A percentile compares a stretch with the other conserved stretches of the same genome.
phyloP scores from a whole-genome alignment of 176 grass and related monocot genomes.

The Cymbopogon citratus region DNA sequence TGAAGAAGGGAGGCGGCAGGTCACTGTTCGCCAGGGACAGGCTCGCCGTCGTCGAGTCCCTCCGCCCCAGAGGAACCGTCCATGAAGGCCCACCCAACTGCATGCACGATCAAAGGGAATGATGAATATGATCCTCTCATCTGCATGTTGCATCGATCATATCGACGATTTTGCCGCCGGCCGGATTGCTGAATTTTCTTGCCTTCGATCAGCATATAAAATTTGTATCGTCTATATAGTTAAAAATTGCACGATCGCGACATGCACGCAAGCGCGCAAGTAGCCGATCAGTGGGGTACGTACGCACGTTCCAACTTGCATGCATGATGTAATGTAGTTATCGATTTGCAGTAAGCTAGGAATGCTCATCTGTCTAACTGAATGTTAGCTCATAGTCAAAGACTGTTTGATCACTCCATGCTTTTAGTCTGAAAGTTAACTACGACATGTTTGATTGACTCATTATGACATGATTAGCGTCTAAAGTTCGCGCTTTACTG shows the following conservation, averaged over 20 bases:
- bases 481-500: background rate
- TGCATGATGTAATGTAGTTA: background rate
- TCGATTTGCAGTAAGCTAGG: background rate
- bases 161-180: no score
- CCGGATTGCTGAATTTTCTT: background rate
- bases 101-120: no score
- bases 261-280: background rate
- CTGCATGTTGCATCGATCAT: no score
- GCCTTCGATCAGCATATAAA: background rate
- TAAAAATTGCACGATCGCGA: background rate
- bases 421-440: background rate
- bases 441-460: background rate
- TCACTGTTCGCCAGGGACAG: conserved; percentile 32
- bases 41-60: conserved; percentile 60
- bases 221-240: background rate
- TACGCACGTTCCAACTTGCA: conserved; percentile 1
- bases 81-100: no score
- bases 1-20: conserved; percentile 23
- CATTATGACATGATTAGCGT: background rate
- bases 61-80: conserved; percentile 46
- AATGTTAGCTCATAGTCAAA: background rate
- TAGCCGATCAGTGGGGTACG: background rate
- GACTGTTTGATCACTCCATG: background rate
- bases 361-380: background rate
- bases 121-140: no score